Evolutionary conservation across 2,329 filamentous ascomycete genomes (phyloP).

Genomic region (Penicillium aurantiogriseum): DNA sequence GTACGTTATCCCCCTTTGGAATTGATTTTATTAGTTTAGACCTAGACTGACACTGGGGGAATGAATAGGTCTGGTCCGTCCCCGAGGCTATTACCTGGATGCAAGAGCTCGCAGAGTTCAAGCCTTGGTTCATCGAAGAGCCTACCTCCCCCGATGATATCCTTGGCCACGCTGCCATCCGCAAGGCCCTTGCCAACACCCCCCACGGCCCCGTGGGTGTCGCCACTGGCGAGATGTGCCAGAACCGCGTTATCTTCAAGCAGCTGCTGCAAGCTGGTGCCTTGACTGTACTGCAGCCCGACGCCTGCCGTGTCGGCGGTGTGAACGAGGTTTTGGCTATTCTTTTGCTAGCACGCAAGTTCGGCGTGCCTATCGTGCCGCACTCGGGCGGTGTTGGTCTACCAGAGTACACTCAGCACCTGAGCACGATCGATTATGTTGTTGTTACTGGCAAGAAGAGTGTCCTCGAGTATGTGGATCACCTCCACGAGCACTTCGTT

Average conservation of each 20-base stretch:
- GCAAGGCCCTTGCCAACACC: conserved; percentile 66
- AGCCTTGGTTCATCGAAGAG: conserved; percentile 88
- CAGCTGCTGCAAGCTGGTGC: conserved; percentile 77
- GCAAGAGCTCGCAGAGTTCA: conserved; percentile 76
- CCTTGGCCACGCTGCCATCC: conserved; percentile 80
- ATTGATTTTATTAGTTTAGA: background rate
- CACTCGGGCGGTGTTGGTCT: conserved; percentile 87
- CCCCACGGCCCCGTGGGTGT: conserved; percentile 68
- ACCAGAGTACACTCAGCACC: conserved; percentile 90
- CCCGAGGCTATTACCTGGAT: conserved; percentile 87
- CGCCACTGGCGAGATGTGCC: conserved; percentile 91
- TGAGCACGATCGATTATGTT: conserved; percentile 91
- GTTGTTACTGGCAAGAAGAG: conserved; percentile 77
- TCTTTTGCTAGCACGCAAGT: conserved; percentile 69
- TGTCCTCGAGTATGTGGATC: conserved; percentile 87
- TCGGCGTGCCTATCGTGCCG: conserved; percentile 77
- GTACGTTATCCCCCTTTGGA: conserved; percentile 35
- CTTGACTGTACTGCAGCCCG: conserved; percentile 85
- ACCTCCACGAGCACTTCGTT: conserved; percentile 89
- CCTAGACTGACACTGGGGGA: background rate
- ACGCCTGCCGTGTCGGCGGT: conserved; percentile 84
- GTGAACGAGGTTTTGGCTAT: conserved; percentile 93
- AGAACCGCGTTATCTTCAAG: conserved; percentile 93
- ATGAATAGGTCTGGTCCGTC: conserved; percentile 70
- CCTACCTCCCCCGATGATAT: conserved; percentile 88